These are phyloP conservation scores for Fistulina hepatica DNA, from an alignment of 1,284 basidiomycete genomes.

Conservation along the genomic window DNA sequence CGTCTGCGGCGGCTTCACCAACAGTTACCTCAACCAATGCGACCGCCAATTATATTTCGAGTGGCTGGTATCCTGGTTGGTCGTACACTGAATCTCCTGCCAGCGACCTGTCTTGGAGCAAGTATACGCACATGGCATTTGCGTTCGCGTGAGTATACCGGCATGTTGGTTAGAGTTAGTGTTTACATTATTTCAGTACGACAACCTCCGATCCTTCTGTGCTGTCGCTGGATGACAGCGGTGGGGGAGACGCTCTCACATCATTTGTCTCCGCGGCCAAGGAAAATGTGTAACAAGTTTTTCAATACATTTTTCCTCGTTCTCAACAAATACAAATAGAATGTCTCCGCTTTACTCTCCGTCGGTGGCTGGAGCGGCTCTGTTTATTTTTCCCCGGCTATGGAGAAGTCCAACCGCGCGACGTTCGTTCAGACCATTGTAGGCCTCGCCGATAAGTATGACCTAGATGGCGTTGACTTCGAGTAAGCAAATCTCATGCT, in stretches of 20 bases:
- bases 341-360: background rate
- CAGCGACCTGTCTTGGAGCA: constrained; percentile 39
- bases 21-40: constrained; percentile 9
- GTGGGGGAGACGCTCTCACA: no score
- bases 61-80: constrained; percentile 53
- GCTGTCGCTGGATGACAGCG: no score
- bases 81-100: constrained; percentile 31
- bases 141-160: constrained; percentile 54
- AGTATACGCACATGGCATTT: constrained; percentile 45
- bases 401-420: constrained; percentile 51
- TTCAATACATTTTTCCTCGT: no score
- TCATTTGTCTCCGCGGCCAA: no score
- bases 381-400: constrained; percentile 56
- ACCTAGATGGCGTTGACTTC: constrained; percentile 72
- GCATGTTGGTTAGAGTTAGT: no score
- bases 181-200: no score
- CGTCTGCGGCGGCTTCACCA: no score
- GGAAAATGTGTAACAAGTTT: no score
- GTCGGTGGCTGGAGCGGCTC: constrained; percentile 84
- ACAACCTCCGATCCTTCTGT: no score
- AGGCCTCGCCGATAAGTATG: constrained; percentile 45
- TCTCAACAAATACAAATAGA: no score
- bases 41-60: constrained; percentile 28
- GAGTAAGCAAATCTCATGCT: constrained; percentile 35
- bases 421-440: constrained; percentile 60